phyloP scores from a whole-genome alignment of 371 early-diverging fungal species.

The Fennellomyces sp. region DNA sequence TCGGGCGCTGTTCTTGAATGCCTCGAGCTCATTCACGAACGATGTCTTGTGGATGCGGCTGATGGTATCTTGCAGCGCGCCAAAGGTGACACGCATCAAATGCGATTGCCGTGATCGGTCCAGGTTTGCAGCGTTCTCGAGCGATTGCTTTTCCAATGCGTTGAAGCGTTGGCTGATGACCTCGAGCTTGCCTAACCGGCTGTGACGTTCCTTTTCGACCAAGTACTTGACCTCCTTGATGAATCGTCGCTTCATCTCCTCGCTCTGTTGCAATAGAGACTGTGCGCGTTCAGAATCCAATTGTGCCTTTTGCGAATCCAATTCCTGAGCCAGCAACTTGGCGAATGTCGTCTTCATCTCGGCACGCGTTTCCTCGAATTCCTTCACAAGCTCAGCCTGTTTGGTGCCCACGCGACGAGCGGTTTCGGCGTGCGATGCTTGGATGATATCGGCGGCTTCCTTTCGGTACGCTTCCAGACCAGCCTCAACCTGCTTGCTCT shows the following conservation, averaged over 20 bases:
- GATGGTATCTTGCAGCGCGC: constrained; percentile 51
- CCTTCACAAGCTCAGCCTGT: constrained; percentile 39
- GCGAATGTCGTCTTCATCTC: constrained; percentile 22
- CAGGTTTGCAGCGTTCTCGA: constrained; percentile 60
- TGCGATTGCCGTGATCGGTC: constrained; percentile 51
- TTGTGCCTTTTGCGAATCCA: constrained; percentile 36
- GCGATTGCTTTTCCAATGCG: constrained; percentile 63
- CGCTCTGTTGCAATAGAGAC: constrained; percentile 46
- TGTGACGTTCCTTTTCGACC: constrained; percentile 87
- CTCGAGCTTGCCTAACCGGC: constrained; percentile 84
- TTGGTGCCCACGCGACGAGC: constrained; percentile 20
- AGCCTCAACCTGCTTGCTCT: constrained; percentile 18
- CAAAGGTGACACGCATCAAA: constrained; percentile 48
- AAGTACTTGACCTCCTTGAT: constrained; percentile 70
- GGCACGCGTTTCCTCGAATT: constrained; percentile 27
- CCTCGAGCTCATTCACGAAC: constrained; percentile 69
- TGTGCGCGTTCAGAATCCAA: constrained; percentile 43
- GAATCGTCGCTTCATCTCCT: constrained; percentile 57
- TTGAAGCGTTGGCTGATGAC: constrained; percentile 74
- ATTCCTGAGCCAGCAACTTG: constrained; percentile 34
- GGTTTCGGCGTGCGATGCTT: constrained; percentile 21
- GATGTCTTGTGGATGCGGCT: constrained; percentile 41
- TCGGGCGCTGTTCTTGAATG: constrained; percentile 55
- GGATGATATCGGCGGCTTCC: constrained; percentile 18
- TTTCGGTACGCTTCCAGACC: constrained; percentile 18